A percentile compares a stretch with the other conserved stretches of the same genome.
Evolutionary conservation across 176 grass and related monocot genomes (phyloP).

Genomic region (Raddia distichophylla): DNA sequence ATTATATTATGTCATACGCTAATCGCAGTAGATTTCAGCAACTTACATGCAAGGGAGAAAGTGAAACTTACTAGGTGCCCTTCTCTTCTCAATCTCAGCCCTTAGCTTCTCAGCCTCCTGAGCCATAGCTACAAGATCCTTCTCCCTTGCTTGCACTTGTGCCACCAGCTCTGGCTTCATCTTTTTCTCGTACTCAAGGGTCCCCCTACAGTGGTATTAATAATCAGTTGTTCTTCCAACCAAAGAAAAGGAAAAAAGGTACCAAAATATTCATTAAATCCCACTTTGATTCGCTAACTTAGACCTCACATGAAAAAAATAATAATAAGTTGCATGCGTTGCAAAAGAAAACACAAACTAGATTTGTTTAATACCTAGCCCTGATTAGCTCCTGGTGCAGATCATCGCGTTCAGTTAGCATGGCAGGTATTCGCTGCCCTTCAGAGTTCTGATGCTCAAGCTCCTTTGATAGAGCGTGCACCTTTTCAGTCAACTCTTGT

Average conservation of each 20-base stretch:
- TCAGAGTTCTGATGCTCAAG: slow-evolving; percentile 53
- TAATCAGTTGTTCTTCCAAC: slow-evolving; percentile 17
- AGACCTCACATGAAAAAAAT: neutral
- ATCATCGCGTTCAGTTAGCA: slow-evolving; percentile 58
- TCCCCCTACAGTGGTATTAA: slow-evolving; percentile 31
- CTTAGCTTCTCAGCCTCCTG: slow-evolving; percentile 69
- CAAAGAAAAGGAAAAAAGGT: neutral
- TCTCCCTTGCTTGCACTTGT: slow-evolving; percentile 65
- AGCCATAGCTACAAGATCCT: slow-evolving; percentile 69
- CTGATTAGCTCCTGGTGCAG: slow-evolving; percentile 48
- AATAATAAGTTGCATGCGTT: neutral
- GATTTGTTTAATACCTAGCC: slow-evolving; percentile 49
- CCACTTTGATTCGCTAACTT: neutral
- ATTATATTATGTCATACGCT: slow-evolving; percentile 32
- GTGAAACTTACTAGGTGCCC: slow-evolving; percentile 41
- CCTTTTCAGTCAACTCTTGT: slow-evolving; percentile 58
- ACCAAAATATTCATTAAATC: slow-evolving; percentile 14
- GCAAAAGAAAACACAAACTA: neutral
- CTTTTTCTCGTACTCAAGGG: slow-evolving; percentile 56
- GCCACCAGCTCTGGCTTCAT: slow-evolving; percentile 49
- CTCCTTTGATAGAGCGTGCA: slow-evolving; percentile 58
- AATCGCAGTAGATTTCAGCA: neutral
- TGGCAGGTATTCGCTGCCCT: slow-evolving; percentile 50
- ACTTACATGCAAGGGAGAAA: neutral
- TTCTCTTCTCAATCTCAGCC: slow-evolving; percentile 61